Percentiles rank a stretch among this genome's conserved stretches.
Conservation (phyloP, 2,329 filamentous ascomycete genomes). For the Fusarium annulatum region DNA sequence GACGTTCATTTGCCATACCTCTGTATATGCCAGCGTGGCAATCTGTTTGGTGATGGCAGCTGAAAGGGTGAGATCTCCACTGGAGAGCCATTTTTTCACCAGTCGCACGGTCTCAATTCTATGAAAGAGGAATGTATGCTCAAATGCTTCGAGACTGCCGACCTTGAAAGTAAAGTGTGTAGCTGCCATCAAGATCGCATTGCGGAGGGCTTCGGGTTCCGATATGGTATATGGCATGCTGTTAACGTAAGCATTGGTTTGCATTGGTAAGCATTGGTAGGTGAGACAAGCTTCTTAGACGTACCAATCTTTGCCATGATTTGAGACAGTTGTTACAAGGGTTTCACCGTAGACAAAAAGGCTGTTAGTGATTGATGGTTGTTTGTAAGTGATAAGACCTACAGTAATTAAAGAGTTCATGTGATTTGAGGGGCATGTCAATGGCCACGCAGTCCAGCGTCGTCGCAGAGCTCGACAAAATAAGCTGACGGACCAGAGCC, state of each 20-base stretch:
- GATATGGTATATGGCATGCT: slow-evolving; percentile 2
- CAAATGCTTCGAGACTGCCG: background rate
- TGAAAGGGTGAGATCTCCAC: background rate
- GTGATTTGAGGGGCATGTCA: slow-evolving; percentile 14
- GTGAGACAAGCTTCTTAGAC: fast-evolving
- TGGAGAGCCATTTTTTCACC: slow-evolving; percentile 9
- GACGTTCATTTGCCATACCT: background rate
- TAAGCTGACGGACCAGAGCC: background rate
- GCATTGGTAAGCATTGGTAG: background rate
- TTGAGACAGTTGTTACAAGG: background rate
- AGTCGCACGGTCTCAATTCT: slow-evolving; percentile 7
- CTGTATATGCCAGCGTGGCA: slow-evolving; percentile 7
- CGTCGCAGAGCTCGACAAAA: background rate
- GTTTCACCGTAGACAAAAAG: background rate
- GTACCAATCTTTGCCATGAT: background rate
- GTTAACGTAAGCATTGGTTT: background rate
- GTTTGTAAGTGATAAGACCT: fast-evolving
- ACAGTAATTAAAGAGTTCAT: slow-evolving; percentile 29
- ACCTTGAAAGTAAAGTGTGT: slow-evolving; percentile 19
- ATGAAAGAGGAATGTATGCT: slow-evolving; percentile 17
- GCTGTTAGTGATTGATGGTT: background rate
- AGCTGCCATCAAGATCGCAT: slow-evolving; percentile 7
- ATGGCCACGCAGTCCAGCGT: slow-evolving; percentile 3
- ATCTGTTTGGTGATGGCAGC: slow-evolving; percentile 8
- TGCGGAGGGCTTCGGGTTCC: slow-evolving; percentile 14